A percentile compares a stretch with the other conserved stretches of the same genome.
Evolutionary conservation across 2,329 filamentous ascomycete genomes (phyloP).

Genomic region (Pyrenophora graminea): DNA sequence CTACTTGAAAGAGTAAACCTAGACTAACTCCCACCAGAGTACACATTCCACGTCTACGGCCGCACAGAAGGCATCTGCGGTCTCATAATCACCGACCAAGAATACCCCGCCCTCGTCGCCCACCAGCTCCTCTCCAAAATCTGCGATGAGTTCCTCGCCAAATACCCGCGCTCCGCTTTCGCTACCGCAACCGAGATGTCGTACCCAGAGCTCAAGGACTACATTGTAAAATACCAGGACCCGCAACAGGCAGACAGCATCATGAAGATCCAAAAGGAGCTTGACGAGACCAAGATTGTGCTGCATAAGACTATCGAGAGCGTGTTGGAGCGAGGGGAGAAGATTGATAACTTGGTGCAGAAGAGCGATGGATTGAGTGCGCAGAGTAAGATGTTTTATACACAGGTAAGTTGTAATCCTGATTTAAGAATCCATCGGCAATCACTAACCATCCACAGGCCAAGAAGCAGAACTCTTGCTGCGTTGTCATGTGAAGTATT

Average conservation of each 20-base stretch:
- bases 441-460: slow-evolving; percentile 43
- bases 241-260: slow-evolving; percentile 89
- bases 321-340: slow-evolving; percentile 87
- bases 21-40: slow-evolving; percentile 52
- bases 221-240: slow-evolving; percentile 80
- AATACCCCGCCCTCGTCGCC: slow-evolving; percentile 71
- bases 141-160: slow-evolving; percentile 81
- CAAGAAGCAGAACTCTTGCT: slow-evolving; percentile 67
- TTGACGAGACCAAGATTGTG: slow-evolving; percentile 97
- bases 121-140: slow-evolving; percentile 87
- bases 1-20: no score
- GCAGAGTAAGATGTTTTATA: slow-evolving; percentile 98
- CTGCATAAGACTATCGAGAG: slow-evolving; percentile 96
- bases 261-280: slow-evolving; percentile 92
- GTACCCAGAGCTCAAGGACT: slow-evolving; percentile 78
- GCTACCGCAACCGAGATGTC: slow-evolving; percentile 50
- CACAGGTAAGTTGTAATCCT: slow-evolving; percentile 57
- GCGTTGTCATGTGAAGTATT: slow-evolving; percentile 56
- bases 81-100: slow-evolving; percentile 54
- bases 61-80: slow-evolving; percentile 54
- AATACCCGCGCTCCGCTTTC: slow-evolving; percentile 69
- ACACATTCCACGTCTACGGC: slow-evolving; percentile 60
- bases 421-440: no score
- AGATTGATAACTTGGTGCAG: slow-evolving; percentile 89
- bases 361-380: slow-evolving; percentile 90